Evolutionary conservation across 2,329 filamentous ascomycete genomes (phyloP), one percentile per base, ranked within the genome.

Genomic region (Scedosporium dehoogii): DNA sequence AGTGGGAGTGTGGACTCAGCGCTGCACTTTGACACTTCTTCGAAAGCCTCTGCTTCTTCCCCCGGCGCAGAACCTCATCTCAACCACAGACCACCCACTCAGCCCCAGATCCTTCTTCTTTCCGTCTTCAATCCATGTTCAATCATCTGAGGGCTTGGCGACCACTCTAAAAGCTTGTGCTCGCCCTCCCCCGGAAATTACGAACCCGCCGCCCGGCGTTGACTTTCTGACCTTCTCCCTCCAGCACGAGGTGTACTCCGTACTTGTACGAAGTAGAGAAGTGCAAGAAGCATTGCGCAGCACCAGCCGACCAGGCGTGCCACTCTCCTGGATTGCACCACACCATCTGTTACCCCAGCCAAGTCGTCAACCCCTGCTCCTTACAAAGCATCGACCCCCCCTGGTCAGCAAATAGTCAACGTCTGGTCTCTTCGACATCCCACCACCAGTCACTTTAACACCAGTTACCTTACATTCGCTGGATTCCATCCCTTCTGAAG

Each of bases 391-490:
- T 14, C 51, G 5, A 55, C 51, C 23, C 33, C 33, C 33, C 33
- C 51, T 55, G 51, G 51, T 55, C 51, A 55, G 51, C 51, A 23
- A 55, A 55, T 55, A 23, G 21, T 55, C 51, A 55, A 55, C 51
- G 21, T 48, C 44, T 48, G n/a, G 44, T 55, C 51, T 55, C 51
- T 27, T 55, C 23, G 51, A 55, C 51, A 23, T 55, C 23, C 51
- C 51, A 55, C 51, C 51, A 55, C 51, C 51, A 55, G 51, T 55
- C 51, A 27, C 51, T 55, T 55, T 27, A 14, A 6, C 51, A 38
- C 33, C 33, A 38, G 33, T 38, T 12, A 10, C 33, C 33, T 38
- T 38, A 38, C 10, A 14, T 38, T 38, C 33, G 6, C 10, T 38
- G 33, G 33, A 12, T 38, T 38, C 33, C 33, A 38, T 38, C 33